These are phyloP conservation scores for Gleditsia sinensis DNA, from an alignment of 306 rosid species.

Conservation along the genomic window DNA sequence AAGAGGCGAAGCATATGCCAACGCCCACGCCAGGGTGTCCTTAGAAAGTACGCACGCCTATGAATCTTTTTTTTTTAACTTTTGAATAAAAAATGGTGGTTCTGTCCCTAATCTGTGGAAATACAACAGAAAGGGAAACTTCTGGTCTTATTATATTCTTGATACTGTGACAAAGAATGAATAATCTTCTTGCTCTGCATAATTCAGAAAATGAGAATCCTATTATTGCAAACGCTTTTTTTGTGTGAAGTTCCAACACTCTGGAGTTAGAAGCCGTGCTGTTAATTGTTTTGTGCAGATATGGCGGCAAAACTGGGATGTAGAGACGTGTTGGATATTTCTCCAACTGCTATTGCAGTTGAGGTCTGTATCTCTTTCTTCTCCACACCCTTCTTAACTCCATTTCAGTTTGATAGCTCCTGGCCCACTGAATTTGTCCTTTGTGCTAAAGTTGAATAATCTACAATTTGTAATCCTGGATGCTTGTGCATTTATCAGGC, in stretches of 20 bases:
- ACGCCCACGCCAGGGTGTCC: conserved; percentile 81
- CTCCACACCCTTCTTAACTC: conserved; percentile 26
- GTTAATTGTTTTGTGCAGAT: conserved; percentile 54
- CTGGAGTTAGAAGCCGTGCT: background rate
- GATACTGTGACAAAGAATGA: no score
- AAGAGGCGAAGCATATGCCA: conserved; percentile 78
- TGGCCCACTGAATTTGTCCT: conserved; percentile 1
- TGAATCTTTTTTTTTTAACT: no score
- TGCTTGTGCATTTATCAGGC: conserved; percentile 56
- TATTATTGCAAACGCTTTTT: no score
- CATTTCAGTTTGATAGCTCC: background rate
- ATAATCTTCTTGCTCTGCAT: no score
- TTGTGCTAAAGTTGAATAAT: conserved; percentile 10
- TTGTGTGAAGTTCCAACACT: background rate
- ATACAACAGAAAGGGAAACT: background rate
- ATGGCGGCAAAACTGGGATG: conserved; percentile 71
- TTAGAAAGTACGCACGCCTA: conserved; percentile 72
- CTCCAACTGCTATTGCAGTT: conserved; percentile 78
- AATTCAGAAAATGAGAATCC: no score
- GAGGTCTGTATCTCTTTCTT: conserved; percentile 63
- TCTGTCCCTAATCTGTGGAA: conserved; percentile 12
- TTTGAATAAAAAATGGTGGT: conserved; percentile 8
- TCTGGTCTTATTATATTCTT: no score
- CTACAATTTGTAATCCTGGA: background rate
- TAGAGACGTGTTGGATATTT: conserved; percentile 62